Base-by-base conservation (phyloP, 177 flowering plant genomes). In the Vitis hybrid region DNA sequence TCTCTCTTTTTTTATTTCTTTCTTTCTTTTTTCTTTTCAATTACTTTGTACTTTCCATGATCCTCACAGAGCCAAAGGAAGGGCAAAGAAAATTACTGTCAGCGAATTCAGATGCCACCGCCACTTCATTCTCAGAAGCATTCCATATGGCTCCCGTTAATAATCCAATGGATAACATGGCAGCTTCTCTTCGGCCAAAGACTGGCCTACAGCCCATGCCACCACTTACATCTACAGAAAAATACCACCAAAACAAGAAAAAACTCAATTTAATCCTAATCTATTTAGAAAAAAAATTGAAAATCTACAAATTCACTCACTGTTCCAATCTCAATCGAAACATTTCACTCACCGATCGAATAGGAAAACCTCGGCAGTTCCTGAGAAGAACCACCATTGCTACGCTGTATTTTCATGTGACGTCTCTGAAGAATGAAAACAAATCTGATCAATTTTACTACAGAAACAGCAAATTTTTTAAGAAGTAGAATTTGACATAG, bases 61-160 rank as follows among this genome's bases (percentile, higher is more conserved):
- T 6, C 39, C 22, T 4, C 50, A 26, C 16, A 12, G 18, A 8
- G 49, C 14, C 2, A 10, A 50, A 48, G 3, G 3, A 54, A 63
- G 15, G 34, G 4, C 45, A 4, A 61, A 26, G 58, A 50, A 59
- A 80, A 71, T 76, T 81, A 89, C 94, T 87, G 74, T 90, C 94
- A 66, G 92, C 80, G 75, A 80, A 90, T 77, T 83, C 88, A 74
- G 88, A 67, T 57, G 94, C 90, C 34, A 65, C 45, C 63, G 87
- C 87, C 18, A 51, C 67, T 64, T 62, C 75, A 72, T 74, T 70
- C 49, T 59, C 69, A 63, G 66, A 55, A 71, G 67, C 52, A 59
- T 63, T 65, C 71, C 71, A 73, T 20, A 70, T 20, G 52, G 69
- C 63, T 49, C 82, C 83, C 5, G 73, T 70, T 50, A 83, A 48